Conservation (phyloP, 768 basidiomycete species). For the Collybia mongolica region DNA sequence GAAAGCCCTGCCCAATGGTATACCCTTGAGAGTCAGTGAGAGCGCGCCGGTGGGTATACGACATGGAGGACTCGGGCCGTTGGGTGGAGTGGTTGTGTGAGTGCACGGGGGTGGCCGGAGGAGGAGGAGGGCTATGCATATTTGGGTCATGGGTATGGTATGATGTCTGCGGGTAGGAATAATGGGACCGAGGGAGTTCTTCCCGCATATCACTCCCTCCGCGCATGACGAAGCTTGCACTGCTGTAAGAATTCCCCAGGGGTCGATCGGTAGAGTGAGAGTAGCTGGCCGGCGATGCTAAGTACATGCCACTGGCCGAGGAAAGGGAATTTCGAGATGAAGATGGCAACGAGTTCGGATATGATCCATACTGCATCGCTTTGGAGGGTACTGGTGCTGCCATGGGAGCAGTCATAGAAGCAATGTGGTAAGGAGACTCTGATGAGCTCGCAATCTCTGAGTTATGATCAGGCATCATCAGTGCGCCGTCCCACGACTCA, state of each 20-base stretch:
- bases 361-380: slow-evolving; percentile 43
- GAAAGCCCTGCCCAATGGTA: slow-evolving; percentile 45
- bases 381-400: slow-evolving; percentile 45
- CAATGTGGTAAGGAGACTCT: slow-evolving; percentile 42
- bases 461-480: slow-evolving; percentile 49
- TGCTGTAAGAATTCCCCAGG: slow-evolving; percentile 43
- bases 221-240: slow-evolving; percentile 39
- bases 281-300: slow-evolving; percentile 37
- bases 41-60: slow-evolving; percentile 57
- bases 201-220: slow-evolving; percentile 45
- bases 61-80: slow-evolving; percentile 38
- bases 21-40: slow-evolving; percentile 57
- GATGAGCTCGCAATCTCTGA: slow-evolving; percentile 37
- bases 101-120: slow-evolving; percentile 30
- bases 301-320: slow-evolving; percentile 33
- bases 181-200: slow-evolving; percentile 42
- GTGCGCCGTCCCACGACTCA: slow-evolving; percentile 53
- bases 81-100: slow-evolving; percentile 35
- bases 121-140: slow-evolving; percentile 39
- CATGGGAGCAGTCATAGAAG: slow-evolving; percentile 30
- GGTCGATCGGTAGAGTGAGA: slow-evolving; percentile 51
- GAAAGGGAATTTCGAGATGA: slow-evolving; percentile 43
- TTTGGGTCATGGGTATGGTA: slow-evolving; percentile 42
- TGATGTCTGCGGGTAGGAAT: slow-evolving; percentile 50
- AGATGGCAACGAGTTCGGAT: slow-evolving; percentile 37